phyloP scores from a whole-genome alignment of 306 rosid genomes.

The Pachyrhizus erosus region DNA sequence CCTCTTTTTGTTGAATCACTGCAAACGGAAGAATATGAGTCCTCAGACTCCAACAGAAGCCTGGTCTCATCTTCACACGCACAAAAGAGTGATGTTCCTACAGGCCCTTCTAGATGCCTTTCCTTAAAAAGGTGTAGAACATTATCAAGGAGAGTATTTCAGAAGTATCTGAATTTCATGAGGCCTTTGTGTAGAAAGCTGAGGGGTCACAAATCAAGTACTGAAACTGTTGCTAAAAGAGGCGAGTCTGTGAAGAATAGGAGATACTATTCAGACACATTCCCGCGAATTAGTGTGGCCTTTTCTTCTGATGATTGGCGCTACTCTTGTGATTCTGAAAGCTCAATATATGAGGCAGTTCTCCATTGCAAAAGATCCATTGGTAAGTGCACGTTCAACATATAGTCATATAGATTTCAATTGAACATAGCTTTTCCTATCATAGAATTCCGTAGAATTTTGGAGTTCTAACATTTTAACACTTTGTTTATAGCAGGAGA shows the following conservation, averaged over 20 bases:
- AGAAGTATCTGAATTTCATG: conserved; percentile 77
- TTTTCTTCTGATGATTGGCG: conserved; percentile 85
- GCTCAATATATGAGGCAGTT: conserved; percentile 97
- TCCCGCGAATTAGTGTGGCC: conserved; percentile 77
- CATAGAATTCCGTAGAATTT: neutral
- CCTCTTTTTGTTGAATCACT: conserved; percentile 77
- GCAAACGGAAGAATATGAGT: conserved; percentile 62
- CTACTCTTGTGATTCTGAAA: conserved; percentile 94
- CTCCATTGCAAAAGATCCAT: conserved; percentile 98
- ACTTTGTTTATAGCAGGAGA: conserved; percentile 54
- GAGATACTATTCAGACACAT: conserved; percentile 63
- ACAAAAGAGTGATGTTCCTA: conserved; percentile 43
- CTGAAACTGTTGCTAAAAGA: conserved; percentile 58
- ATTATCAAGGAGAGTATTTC: conserved; percentile 68
- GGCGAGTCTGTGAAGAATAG: conserved; percentile 59
- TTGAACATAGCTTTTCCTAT: neutral
- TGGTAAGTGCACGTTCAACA: conserved; percentile 50
- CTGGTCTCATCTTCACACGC: conserved; percentile 52
- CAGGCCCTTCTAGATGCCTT: conserved; percentile 57
- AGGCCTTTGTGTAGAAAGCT: conserved; percentile 72
- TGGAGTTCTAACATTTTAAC: conserved; percentile 34
- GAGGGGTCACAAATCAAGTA: conserved; percentile 58
- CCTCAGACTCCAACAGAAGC: conserved; percentile 53
- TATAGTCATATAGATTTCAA: neutral
- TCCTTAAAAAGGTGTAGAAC: conserved; percentile 76